phyloP scores from a whole-genome alignment of 371 early-diverging fungal species.

The Mucor saturninus region DNA sequence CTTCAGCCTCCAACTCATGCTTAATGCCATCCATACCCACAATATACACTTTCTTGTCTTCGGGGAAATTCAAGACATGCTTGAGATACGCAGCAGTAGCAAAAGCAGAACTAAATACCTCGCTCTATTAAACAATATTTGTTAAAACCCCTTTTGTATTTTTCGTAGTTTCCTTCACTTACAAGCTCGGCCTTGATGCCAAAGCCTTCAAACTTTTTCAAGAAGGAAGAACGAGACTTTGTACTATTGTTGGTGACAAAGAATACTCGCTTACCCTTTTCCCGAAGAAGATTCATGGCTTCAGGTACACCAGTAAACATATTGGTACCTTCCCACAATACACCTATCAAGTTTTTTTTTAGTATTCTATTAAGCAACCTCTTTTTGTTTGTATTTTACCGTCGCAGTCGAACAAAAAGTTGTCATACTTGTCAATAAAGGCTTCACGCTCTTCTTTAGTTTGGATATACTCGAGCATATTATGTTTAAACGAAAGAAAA shows the following conservation, averaged over 20 bases:
- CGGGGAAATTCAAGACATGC: constrained; percentile 77
- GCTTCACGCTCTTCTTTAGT: constrained; percentile 35
- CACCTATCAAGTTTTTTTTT: constrained; percentile 61
- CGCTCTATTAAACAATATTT: constrained; percentile 58
- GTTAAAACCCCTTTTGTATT: neutral
- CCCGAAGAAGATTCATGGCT: constrained; percentile 72
- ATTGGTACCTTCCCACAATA: constrained; percentile 86
- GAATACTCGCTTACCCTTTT: constrained; percentile 82
- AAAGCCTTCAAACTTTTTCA: constrained; percentile 80
- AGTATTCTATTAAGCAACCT: neutral
- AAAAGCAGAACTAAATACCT: constrained; percentile 94
- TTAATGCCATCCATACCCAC: constrained; percentile 90
- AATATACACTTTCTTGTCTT: constrained; percentile 88
- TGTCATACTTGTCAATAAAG: constrained; percentile 76
- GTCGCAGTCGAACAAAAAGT: constrained; percentile 96
- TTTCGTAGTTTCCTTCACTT: constrained; percentile 16
- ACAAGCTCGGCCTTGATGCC: constrained; percentile 76
- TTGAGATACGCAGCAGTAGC: constrained; percentile 93
- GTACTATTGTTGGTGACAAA: constrained; percentile 98
- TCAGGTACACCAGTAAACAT: constrained; percentile 72
- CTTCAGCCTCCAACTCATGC: constrained; percentile 82
- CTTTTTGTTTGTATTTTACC: constrained; percentile 54
- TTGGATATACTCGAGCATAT: constrained; percentile 35
- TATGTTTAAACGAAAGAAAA: neutral
- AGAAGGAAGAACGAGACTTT: constrained; percentile 81